A percentile compares a stretch with the other conserved stretches of the same genome.
Evolutionary conservation across 176 grass and related monocot genomes (phyloP).

Genomic region (Avena insularis): DNA sequence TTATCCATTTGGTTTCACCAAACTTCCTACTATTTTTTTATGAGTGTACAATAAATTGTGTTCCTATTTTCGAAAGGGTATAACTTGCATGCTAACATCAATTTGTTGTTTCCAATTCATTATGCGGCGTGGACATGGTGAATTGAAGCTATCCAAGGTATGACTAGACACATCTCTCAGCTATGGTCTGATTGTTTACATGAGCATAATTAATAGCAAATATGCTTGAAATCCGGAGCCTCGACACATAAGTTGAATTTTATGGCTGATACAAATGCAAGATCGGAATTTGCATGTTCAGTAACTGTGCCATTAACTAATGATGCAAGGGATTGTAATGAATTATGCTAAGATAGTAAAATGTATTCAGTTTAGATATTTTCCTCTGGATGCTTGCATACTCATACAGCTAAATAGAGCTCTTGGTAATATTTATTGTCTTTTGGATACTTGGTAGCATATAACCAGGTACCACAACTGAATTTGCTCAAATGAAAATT

Average conservation of each 20-base stretch:
- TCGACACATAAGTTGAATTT: background rate
- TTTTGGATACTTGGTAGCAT: constrained; percentile 17
- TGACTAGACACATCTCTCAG: constrained; percentile 27
- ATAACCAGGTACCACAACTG: background rate
- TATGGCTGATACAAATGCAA: no score
- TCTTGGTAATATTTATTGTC: background rate
- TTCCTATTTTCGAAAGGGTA: background rate
- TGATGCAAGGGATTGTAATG: no score
- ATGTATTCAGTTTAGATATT: no score
- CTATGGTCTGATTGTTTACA: background rate
- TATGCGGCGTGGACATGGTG: constrained; percentile 55
- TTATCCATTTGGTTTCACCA: no score
- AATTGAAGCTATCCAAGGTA: constrained; percentile 78
- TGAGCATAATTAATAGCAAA: background rate
- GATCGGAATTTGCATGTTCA: no score
- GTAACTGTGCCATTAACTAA: no score
- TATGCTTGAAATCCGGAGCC: background rate
- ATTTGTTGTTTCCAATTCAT: constrained; percentile 43
- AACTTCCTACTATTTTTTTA: no score
- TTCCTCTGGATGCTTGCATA: no score
- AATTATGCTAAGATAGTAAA: no score
- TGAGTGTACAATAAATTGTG: no score
- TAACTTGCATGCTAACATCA: constrained; percentile 32
- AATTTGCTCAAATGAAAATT: no score
- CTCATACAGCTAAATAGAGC: background rate